Evolutionary conservation across 2,329 filamentous ascomycete species (phyloP).

Genomic region (Colletotrichum spinosum): DNA sequence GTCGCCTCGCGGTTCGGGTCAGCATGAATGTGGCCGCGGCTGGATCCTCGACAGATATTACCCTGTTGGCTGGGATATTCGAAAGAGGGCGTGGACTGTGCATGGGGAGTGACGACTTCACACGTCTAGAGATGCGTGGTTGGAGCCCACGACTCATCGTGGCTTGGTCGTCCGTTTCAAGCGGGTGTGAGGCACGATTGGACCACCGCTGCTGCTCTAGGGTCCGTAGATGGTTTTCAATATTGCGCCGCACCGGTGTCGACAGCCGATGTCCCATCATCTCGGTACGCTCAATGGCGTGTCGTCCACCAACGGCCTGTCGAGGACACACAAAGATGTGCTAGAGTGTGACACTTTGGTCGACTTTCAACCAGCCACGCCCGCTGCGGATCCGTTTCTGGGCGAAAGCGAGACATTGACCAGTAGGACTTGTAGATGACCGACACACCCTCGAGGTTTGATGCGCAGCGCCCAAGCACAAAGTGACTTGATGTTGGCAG

Average conservation of each 20-base stretch:
- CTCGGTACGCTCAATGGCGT: not conserved
- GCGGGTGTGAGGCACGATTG: too few relatives aligned
- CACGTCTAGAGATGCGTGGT: not conserved
- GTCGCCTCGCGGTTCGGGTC: constrained; percentile 26
- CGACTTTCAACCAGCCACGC: not conserved
- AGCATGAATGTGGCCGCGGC: constrained; percentile 10
- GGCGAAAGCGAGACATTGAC: constrained; percentile 4
- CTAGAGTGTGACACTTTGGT: too few relatives aligned
- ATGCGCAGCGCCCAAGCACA: not conserved
- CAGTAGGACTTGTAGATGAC: constrained; percentile 25
- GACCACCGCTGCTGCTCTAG: too few relatives aligned
- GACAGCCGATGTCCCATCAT: too few relatives aligned
- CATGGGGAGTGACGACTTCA: constrained; percentile 4
- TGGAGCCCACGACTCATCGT: too few relatives aligned
- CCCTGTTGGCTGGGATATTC: constrained; percentile 31
- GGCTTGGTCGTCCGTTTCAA: too few relatives aligned
- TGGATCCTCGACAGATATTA: constrained; percentile 15
- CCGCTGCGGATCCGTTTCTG: constrained; percentile 18
- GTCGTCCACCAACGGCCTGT: not conserved
- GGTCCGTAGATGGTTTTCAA: too few relatives aligned
- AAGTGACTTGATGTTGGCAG: constrained; percentile 29
- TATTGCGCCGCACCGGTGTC: not conserved
- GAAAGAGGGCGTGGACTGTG: constrained; percentile 15
- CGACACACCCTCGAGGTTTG: not conserved
- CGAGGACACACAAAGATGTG: too few relatives aligned